Evolutionary conservation across 208 protist species (phyloP), one percentile per base, ranked within the genome.

Genomic region (Tritrichomonas musculus): DNA sequence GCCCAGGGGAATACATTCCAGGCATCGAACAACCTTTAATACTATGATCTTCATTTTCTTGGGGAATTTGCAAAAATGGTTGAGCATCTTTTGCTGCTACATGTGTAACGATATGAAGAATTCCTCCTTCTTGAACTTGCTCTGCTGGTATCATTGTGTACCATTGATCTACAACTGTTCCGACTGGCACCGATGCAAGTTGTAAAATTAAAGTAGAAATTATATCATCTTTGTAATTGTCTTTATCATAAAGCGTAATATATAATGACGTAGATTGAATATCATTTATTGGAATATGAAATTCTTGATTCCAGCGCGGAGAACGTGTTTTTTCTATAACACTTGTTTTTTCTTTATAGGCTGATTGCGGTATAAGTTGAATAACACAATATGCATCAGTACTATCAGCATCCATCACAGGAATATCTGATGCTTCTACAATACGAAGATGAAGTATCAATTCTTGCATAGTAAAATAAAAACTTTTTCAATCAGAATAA

Each of bases 41-140:
- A n/a, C n/a, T n/a, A n/a, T n/a, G n/a, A n/a, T n/a, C n/a, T n/a
- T n/a, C n/a, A n/a, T n/a, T n/a, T n/a, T n/a, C n/a, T n/a, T n/a
- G n/a, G n/a, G n/a, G n/a, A n/a, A n/a, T n/a, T 82, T 33, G 73
- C 27, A 44, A 27, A 36, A 88, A 88, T 88, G 77, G 77, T n/a
- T 33, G 2, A 30, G 33, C 73, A 25, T 25, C 39, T 39, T 41
- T 41, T 33, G 47, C 47, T 25, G 17, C 77, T 0, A 88, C 14
- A 57, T 88, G 77, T 11, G 57, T 4, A 13, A 53, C 47, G 20
- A 88, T 22, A 36, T 88, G 77, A n/a, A 88, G 33, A 57, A 25
- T 11, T 39, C 77, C 77, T 13, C 77, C 77, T 57, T 47, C 57
- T 33, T 88, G 53, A 50, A 88, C 47, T 17, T 27, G 14, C 2